phyloP scores from a whole-genome alignment of 164 flowering plant species.

The Vitis labrusca region DNA sequence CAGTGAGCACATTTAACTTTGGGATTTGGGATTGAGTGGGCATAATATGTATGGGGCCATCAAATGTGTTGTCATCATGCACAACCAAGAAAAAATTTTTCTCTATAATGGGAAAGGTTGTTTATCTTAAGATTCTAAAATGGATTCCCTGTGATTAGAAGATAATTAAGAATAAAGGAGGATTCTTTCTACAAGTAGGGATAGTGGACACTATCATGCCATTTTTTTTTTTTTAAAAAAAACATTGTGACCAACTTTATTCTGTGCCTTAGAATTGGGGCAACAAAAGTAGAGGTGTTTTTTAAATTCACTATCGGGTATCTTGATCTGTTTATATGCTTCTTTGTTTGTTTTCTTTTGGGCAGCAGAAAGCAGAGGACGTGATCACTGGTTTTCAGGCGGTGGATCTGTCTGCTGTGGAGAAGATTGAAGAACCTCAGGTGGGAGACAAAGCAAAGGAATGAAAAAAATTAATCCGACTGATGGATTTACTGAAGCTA shows the following conservation, averaged over 20 bases:
- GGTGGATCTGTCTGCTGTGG: slow-evolving; percentile 12
- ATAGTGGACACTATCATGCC: background rate
- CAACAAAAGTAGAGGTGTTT: no score
- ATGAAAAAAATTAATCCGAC: slow-evolving; percentile 1
- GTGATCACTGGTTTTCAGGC: slow-evolving; percentile 15
- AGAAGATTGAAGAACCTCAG: slow-evolving; percentile 6
- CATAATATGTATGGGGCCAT: background rate
- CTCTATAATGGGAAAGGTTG: background rate
- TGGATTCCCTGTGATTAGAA: slow-evolving; percentile 2
- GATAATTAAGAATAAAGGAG: background rate
- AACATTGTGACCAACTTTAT: background rate
- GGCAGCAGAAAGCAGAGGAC: slow-evolving; percentile 29
- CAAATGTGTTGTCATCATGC: background rate
- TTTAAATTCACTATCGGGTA: no score
- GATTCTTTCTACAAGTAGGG: background rate
- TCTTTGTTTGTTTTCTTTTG: background rate
- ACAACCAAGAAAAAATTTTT: background rate
- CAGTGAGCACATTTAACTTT: background rate
- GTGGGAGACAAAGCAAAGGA: background rate
- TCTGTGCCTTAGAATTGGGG: background rate
- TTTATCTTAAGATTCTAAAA: slow-evolving; percentile 1
- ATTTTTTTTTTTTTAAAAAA: background rate
- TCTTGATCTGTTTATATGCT: background rate
- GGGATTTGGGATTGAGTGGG: no score
- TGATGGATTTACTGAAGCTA: background rate